Percentiles rank a stretch among this genome's conserved stretches.
Conservation (phyloP, 2,329 filamentous ascomycete species). For the Alternaria viburni region DNA sequence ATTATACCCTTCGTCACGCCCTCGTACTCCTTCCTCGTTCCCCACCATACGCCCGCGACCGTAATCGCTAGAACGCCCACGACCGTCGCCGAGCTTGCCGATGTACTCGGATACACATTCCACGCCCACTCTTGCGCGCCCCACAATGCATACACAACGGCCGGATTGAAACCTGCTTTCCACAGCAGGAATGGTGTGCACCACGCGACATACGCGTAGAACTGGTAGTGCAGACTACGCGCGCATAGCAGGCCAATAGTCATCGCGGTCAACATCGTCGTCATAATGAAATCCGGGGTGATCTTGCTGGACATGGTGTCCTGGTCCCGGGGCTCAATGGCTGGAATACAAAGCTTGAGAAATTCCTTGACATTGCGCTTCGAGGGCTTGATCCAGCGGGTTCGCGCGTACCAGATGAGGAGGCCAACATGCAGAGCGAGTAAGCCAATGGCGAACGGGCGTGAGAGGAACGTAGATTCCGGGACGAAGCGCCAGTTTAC, state of each 20-base stretch:
- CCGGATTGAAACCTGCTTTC: constrained; percentile 72
- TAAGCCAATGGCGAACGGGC: constrained; percentile 70
- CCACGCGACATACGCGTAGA: constrained; percentile 92
- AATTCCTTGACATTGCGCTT: constrained; percentile 65
- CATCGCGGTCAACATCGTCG: constrained; percentile 76
- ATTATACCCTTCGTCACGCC: constrained; percentile 39
- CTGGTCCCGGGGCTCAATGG: constrained; percentile 57
- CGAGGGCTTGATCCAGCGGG: constrained; percentile 75
- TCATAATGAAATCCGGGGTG: constrained; percentile 76
- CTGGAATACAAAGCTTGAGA: constrained; percentile 54
- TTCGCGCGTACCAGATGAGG: constrained; percentile 69
- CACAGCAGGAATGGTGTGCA: constrained; percentile 86
- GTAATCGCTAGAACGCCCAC: constrained; percentile 73
- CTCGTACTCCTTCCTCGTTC: constrained; percentile 55
- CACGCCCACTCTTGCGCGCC: constrained; percentile 86
- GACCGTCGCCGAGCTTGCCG: constrained; percentile 68
- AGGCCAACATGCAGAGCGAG: constrained; percentile 69
- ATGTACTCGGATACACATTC: constrained; percentile 89
- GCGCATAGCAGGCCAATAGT: constrained; percentile 84
- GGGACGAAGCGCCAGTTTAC: constrained; percentile 98
- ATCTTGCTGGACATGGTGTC: constrained; percentile 63
- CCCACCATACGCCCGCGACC: constrained; percentile 67
- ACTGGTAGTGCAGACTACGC: constrained; percentile 90
- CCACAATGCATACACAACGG: constrained; percentile 74
- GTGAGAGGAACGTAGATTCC: constrained; percentile 78